Evolutionary conservation across 768 basidiomycete species (phyloP).

Genomic region (Lactarius sanguifluus): DNA sequence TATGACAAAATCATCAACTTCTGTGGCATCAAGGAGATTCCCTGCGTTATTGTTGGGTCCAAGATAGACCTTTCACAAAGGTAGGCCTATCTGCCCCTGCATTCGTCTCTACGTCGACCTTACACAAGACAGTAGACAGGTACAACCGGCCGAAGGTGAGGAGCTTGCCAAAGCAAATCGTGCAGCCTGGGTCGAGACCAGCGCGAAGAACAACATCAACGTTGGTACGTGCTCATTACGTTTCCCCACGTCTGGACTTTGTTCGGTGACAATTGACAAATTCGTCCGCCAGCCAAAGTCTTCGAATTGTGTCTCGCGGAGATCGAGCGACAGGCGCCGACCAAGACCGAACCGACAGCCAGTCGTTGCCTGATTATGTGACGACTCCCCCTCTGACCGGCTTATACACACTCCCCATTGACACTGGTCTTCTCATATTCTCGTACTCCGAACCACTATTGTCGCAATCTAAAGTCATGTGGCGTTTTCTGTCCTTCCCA

Average conservation of each 20-base stretch:
- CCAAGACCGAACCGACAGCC: conserved; percentile 44
- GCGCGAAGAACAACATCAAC: conserved; percentile 83
- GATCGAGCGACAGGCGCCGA: conserved; percentile 72
- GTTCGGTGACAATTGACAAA: conserved; percentile 13
- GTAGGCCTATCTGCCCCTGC: conserved; percentile 45
- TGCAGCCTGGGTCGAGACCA: conserved; percentile 85
- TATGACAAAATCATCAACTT: conserved; percentile 93
- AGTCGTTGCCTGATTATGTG: conserved; percentile 58
- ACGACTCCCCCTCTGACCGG: conserved; percentile 24
- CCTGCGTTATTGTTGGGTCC: conserved; percentile 92
- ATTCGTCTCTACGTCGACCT: conserved; percentile 13
- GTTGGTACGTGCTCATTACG: conserved; percentile 62
- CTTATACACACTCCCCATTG: conserved; percentile 9
- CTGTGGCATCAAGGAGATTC: conserved; percentile 78
- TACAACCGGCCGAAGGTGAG: conserved; percentile 70
- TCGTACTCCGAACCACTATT: conserved; percentile 10
- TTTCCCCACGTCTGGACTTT: conserved; percentile 2
- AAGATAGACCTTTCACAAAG: conserved; percentile 80
- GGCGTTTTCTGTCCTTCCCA: conserved; percentile 13
- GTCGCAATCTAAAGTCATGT: conserved; percentile 18
- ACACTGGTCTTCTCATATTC: conserved; percentile 15
- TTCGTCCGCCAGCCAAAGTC: conserved; percentile 57
- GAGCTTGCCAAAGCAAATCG: conserved; percentile 68
- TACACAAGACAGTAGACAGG: conserved; percentile 56
- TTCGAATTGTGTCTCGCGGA: conserved; percentile 83